Evolutionary conservation across 1,284 basidiomycete species (phyloP).

Genomic region (Pseudozyma tsukubaensis): DNA sequence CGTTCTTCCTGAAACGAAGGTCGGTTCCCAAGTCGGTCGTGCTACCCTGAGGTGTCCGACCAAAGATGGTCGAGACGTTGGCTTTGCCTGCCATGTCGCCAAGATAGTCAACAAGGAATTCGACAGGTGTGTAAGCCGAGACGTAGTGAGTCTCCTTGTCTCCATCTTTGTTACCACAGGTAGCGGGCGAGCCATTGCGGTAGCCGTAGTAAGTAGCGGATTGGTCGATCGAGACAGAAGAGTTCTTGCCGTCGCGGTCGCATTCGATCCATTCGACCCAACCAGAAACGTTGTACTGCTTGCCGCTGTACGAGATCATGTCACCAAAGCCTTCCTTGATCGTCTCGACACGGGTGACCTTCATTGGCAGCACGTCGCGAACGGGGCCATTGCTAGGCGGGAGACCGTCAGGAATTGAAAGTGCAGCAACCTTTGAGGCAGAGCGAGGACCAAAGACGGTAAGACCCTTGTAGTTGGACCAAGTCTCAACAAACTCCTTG

Average conservation of each 20-base stretch:
- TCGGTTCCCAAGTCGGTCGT: conserved; percentile 38
- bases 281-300: conserved; percentile 40
- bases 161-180: conserved; percentile 40
- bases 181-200: conserved; percentile 39
- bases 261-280: conserved; percentile 59
- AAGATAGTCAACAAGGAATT: conserved; percentile 44
- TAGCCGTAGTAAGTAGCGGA: conserved; percentile 42
- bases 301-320: conserved; percentile 35
- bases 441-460: conserved; percentile 49
- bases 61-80: conserved; percentile 34
- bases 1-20: conserved; percentile 41
- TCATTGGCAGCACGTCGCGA: conserved; percentile 46
- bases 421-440: conserved; percentile 43
- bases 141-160: conserved; percentile 47
- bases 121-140: conserved; percentile 43
- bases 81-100: conserved; percentile 28
- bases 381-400: conserved; percentile 40
- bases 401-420: conserved; percentile 48
- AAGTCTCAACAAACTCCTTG: conserved; percentile 35
- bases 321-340: conserved; percentile 43
- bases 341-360: conserved; percentile 44
- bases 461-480: conserved; percentile 36
- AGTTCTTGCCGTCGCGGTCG: conserved; percentile 35
- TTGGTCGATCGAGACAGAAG: conserved; percentile 24
- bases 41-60: conserved; percentile 12